Conservation (phyloP, 768 basidiomycete species). For the Psilocybe sp. region DNA sequence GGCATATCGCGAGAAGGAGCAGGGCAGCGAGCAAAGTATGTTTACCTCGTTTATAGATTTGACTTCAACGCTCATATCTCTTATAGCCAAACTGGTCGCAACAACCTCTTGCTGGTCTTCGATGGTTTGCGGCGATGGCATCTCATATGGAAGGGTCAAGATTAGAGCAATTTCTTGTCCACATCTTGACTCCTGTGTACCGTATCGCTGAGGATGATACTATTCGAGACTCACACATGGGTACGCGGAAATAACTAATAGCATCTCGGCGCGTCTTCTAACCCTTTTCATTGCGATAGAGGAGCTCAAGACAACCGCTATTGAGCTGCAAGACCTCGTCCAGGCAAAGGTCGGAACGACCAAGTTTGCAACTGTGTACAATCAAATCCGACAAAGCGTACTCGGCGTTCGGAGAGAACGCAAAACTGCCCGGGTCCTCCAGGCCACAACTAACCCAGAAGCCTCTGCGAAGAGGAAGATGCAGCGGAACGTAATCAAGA, state of each 20-base stretch:
- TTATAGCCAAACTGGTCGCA: slow-evolving; percentile 77
- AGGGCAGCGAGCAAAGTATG: slow-evolving; percentile 45
- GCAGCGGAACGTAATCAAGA: slow-evolving; percentile 72
- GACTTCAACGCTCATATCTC: slow-evolving; percentile 1
- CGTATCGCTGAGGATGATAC: slow-evolving; percentile 87
- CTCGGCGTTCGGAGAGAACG: slow-evolving; percentile 69
- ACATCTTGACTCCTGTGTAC: slow-evolving; percentile 84
- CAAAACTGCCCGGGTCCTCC: slow-evolving; percentile 53
- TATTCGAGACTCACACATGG: slow-evolving; percentile 73
- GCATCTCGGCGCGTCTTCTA: too few relatives aligned
- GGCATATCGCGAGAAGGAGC: slow-evolving; percentile 68
- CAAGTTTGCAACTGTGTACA: slow-evolving; percentile 77
- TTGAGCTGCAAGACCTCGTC: slow-evolving; percentile 84
- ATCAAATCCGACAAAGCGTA: slow-evolving; percentile 71
- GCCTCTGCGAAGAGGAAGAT: slow-evolving; percentile 73
- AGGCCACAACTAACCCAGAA: slow-evolving; percentile 72
- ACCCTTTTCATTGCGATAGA: slow-evolving; percentile 41
- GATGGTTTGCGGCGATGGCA: slow-evolving; percentile 93
- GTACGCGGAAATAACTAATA: too few relatives aligned
- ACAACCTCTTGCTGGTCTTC: slow-evolving; percentile 75
- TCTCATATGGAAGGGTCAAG: slow-evolving; percentile 58
- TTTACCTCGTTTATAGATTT: not conserved
- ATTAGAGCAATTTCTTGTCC: slow-evolving; percentile 71
- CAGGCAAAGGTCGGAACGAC: slow-evolving; percentile 88
- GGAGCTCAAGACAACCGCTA: slow-evolving; percentile 76